phyloP scores from a whole-genome alignment of 2,329 filamentous ascomycete genomes.

The Rhexocercosporidium sp. region DNA sequence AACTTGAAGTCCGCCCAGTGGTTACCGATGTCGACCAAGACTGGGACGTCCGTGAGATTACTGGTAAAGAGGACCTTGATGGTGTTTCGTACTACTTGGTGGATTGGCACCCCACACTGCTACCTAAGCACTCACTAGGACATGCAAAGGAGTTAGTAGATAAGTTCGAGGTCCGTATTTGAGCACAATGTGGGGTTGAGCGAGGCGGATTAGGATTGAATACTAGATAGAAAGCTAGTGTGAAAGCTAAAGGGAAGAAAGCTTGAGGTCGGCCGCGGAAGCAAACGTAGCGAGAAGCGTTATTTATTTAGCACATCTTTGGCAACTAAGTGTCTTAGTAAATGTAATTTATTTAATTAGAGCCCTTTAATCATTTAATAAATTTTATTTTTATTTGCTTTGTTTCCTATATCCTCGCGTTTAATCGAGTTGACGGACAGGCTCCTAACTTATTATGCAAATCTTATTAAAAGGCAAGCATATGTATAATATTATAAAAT shows the following conservation, averaged over 20 bases:
- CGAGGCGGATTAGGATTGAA: neutral
- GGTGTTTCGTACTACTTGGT: neutral
- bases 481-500: neutral
- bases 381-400: neutral
- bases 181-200: neutral
- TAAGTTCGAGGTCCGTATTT: neutral
- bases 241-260: no score
- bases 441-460: neutral
- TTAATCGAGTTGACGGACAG: neutral
- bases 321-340: no score
- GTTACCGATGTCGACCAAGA: neutral
- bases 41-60: neutral
- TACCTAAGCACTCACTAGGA: neutral
- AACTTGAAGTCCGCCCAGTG: neutral
- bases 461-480: neutral
- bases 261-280: no score
- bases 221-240: neutral
- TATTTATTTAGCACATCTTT: no score
- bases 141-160: neutral
- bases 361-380: neutral
- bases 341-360: neutral
- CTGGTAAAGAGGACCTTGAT: neutral
- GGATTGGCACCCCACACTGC: neutral
- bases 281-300: no score
- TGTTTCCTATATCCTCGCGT: neutral